Evolutionary conservation across 371 early-diverging fungal genomes (phyloP), one percentile per base, ranked within the genome.

Genomic region (Nematocida ironsii): DNA sequence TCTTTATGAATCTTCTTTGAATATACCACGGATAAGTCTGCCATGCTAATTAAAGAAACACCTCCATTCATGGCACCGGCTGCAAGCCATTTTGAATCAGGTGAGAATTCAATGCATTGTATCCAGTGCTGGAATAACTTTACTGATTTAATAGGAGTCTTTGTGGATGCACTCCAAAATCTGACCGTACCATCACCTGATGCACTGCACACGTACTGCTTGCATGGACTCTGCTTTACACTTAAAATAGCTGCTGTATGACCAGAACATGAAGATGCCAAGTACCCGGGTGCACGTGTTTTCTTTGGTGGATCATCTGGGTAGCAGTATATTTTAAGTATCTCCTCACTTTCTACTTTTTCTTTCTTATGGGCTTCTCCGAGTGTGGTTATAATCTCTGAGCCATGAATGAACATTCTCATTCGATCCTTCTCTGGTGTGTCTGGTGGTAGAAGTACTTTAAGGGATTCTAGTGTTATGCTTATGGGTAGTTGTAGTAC

Each of bases 131-230:
- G 54, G 68, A 85, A 84, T 45, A 83, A 33, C 52, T 82, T 76
- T 68, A 95, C 88, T 11, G 93, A 90, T 69, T 94, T 90, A 7
- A 91, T 85, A 70, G 91, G 89, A 47, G 91, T 90, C 61, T 94
- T 90, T 33, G 90, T 89, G 13, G 87, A 86, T 0, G 92, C 90
- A 87, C 97, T 92, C 97, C 97, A 98, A 48, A 98, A 90, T 25
- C 95, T 90, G 42, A 94, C 93, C 0, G 96, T 96, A 62, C 91
- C 91, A 86, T 98, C 98, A 85, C 94, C 92, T 13, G 95, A 94
- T 5, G 93, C 91, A 62, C 92, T 91, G 11, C 96, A 58, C 95
- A 86, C 48, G 92, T 90, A 83, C 90, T 91, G 83, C 90, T 91
- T 52, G 90, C 88, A 78, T 9, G 80, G 80, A 47, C 80, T 78